Evolutionary conservation across 2,329 filamentous ascomycete genomes (phyloP), one percentile per base, ranked within the genome.

Genomic region (Dichotomopilus funicola): DNA sequence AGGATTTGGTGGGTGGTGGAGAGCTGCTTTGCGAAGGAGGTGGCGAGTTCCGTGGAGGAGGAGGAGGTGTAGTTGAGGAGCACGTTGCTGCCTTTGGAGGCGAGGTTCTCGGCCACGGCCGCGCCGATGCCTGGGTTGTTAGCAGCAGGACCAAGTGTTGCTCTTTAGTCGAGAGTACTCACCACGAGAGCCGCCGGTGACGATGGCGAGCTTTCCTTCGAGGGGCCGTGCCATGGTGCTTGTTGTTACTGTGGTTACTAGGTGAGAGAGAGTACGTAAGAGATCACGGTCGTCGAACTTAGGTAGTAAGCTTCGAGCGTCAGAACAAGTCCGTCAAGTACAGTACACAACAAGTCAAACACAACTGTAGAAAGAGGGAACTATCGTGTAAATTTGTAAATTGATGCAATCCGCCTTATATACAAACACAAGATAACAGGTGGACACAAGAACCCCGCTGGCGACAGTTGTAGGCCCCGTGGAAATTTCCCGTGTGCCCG

Each of bases 151-250:
- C 33, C 9, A 1, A 9, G 38, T 10, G 12, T 27, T 44, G n/a
- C 12, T 51, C 1, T 36, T 12, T 37, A 31, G 46, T 38, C 7
- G 36, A 4, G 38, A 38, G n/a, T n/a, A 53, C 40, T n/a, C 76
- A 89, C 88, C 88, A 76, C 89, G 76, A 56, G 88, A 90, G 57
- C 84, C 87, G 55, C 89, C 89, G 1, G 89, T 94, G 47, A 94
- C 78, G 62, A 95, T 85, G 52, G 82, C 89, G 51, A 91, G 76
- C 70, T 91, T 91, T 63, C 87, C 87, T 67, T 89, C 83, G n/a
- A 87, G 74, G 49, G 71, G 66, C 41, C 70, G 72, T 61, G 71
- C 60, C 72, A 75, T 75, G 6, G 38, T 60, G 11, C 11, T 27
- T 44, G 31, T 46, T 46, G 34, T 51, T 38, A 7, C 27, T 33